phyloP scores from a whole-genome alignment of 2,329 filamentous ascomycete species.

The Phialophora tarda region DNA sequence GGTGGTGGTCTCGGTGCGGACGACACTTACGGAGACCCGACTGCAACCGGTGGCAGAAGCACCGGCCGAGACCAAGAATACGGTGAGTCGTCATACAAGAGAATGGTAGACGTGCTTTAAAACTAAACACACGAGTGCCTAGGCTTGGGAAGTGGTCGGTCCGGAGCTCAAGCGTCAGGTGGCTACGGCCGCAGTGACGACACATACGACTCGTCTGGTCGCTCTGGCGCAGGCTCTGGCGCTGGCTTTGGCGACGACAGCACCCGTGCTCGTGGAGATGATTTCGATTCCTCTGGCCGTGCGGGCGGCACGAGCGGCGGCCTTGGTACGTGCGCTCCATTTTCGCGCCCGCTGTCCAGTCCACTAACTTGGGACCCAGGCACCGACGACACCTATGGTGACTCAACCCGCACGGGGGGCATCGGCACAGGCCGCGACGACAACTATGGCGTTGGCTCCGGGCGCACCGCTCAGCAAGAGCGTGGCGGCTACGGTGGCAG shows the following conservation, averaged over 20 bases:
- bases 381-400: conserved; percentile 30
- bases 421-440: not conserved
- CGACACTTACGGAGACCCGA: conserved; percentile 22
- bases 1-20: conserved; percentile 25
- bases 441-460: conserved; percentile 24
- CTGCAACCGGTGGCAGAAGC: conserved; percentile 20
- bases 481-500: conserved; percentile 36
- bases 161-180: conserved; percentile 14
- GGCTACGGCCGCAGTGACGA: conserved; percentile 27
- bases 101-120: not conserved
- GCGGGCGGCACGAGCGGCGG: conserved; percentile 33
- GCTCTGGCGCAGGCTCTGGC: conserved; percentile 23
- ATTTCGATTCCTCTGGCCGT: not conserved
- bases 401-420: conserved; percentile 28
- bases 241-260: conserved; percentile 34
- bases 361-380: not conserved
- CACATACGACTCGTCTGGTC: conserved; percentile 28
- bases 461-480: conserved; percentile 33
- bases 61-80: conserved; percentile 23
- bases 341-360: not conserved
- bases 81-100: conserved; percentile 2
- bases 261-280: not conserved
- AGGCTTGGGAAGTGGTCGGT: conserved; percentile 21
- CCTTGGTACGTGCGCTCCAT: conserved; percentile 18
- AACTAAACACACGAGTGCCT: not conserved